Percentiles rank a stretch among this genome's conserved stretches.
These are phyloP conservation scores for Elasticomyces elasticus DNA, from an alignment of 495 filamentous ascomycete species.

Conservation along the genomic window DNA sequence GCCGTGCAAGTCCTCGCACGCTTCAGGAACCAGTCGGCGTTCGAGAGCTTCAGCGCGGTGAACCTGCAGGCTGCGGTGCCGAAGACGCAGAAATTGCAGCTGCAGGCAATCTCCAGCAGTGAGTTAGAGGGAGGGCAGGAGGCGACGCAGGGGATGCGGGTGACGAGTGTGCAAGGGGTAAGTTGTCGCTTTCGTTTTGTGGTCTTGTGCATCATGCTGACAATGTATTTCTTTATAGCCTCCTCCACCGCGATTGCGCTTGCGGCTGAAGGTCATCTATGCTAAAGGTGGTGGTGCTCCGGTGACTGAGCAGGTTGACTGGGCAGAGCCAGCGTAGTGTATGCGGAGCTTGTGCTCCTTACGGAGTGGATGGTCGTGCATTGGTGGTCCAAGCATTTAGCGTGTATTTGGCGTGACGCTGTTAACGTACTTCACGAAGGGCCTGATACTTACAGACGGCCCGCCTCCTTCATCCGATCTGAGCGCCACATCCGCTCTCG, in stretches of 20 bases:
- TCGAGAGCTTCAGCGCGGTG: constrained; percentile 55
- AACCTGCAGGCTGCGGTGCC: constrained; percentile 89
- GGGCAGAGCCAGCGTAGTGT: constrained; percentile 66
- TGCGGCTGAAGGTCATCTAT: constrained; percentile 79
- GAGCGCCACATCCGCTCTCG: too few species aligned
- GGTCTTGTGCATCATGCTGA: neutral
- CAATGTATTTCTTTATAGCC: constrained; percentile 32
- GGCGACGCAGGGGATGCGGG: constrained; percentile 78
- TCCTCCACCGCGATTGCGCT: constrained; percentile 59
- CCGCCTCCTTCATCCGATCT: too few species aligned
- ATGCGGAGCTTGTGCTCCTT: too few species aligned
- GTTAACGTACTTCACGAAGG: neutral
- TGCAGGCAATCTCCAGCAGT: constrained; percentile 72
- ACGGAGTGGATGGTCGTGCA: too few species aligned
- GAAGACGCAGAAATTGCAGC: constrained; percentile 83
- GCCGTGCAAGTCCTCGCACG: constrained; percentile 68
- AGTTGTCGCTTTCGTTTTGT: constrained; percentile 34
- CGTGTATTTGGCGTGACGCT: too few species aligned
- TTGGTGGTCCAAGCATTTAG: too few species aligned
- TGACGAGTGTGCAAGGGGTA: constrained; percentile 76
- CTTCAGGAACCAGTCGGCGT: constrained; percentile 66
- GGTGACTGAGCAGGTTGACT: constrained; percentile 89
- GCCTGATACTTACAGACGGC: too few species aligned
- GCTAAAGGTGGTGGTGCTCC: constrained; percentile 54
- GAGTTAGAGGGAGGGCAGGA: constrained; percentile 70